Conservation (phyloP, 331 rosid genomes). For the Saraca asoca region DNA sequence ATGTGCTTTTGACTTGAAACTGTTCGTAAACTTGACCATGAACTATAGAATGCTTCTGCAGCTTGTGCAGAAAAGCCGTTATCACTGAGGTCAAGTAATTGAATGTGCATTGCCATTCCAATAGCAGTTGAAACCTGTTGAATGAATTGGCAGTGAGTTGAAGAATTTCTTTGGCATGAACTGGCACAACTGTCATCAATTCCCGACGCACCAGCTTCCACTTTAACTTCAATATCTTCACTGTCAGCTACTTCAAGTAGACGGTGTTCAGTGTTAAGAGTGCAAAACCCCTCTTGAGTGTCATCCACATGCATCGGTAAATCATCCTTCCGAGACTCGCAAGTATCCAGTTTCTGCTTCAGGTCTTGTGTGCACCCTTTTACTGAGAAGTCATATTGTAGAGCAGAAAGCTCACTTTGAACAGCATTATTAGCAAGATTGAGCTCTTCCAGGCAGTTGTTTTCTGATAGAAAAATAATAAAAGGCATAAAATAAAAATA, state of each 20-base stretch:
- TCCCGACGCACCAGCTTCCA: constrained; percentile 61
- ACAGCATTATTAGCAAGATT: constrained; percentile 65
- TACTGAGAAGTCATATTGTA: constrained; percentile 34
- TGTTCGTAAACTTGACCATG: constrained; percentile 65
- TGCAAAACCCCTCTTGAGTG: constrained; percentile 39
- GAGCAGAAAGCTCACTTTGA: constrained; percentile 38
- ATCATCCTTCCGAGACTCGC: constrained; percentile 28
- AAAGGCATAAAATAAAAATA: constrained; percentile 6
- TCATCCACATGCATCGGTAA: constrained; percentile 41
- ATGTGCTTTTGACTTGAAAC: constrained; percentile 60
- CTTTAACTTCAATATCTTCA: constrained; percentile 55
- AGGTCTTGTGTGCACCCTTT: constrained; percentile 38
- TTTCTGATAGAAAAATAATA: constrained; percentile 46
- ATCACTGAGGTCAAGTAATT: constrained; percentile 66
- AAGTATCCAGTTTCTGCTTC: constrained; percentile 38
- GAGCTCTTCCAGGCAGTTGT: constrained; percentile 67
- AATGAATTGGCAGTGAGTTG: constrained; percentile 43
- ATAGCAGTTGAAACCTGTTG: constrained; percentile 56
- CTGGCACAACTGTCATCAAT: constrained; percentile 62
- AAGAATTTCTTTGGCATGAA: constrained; percentile 50
- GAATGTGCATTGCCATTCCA: constrained; percentile 53
- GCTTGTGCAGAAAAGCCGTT: constrained; percentile 57
- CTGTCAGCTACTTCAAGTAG: constrained; percentile 79
- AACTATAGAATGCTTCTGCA: constrained; percentile 55
- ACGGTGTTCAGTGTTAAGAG: constrained; percentile 36